phyloP scores from a whole-genome alignment of 305 asterid species.

The Salvia sclarea region DNA sequence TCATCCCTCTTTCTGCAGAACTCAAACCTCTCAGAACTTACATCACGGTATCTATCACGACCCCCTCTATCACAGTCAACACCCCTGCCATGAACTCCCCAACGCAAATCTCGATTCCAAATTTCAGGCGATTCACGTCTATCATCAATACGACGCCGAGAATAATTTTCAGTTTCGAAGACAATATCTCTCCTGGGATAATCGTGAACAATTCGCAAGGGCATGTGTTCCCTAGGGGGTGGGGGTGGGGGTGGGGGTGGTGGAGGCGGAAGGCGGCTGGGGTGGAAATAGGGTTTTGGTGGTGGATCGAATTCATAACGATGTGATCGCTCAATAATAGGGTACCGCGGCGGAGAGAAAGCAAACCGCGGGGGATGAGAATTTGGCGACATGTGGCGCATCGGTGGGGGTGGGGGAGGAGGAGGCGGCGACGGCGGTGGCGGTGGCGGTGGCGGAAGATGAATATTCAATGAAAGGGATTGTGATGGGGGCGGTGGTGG shows the following conservation, averaged over 20 bases:
- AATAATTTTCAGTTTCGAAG: slow-evolving; percentile 35
- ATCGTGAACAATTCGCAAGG: slow-evolving; percentile 32
- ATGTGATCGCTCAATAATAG: slow-evolving; percentile 32
- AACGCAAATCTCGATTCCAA: slow-evolving; percentile 30
- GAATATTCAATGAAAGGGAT: slow-evolving; percentile 30
- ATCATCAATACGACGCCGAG: slow-evolving; percentile 34
- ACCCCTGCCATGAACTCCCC: slow-evolving; percentile 21
- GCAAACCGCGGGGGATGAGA: slow-evolving; percentile 26
- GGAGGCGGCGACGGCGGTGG: slow-evolving; percentile 39
- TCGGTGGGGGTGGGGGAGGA: slow-evolving; percentile 26
- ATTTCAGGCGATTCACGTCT: slow-evolving; percentile 32
- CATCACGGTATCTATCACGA: slow-evolving; percentile 19
- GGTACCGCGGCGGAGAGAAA: slow-evolving; percentile 35
- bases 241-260: slow-evolving; percentile 37
- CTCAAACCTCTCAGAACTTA: slow-evolving; percentile 18
- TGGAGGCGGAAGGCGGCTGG: slow-evolving; percentile 28
- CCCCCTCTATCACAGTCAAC: slow-evolving; percentile 30
- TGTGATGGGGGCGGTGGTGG: slow-evolving; percentile 39
- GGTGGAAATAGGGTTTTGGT: slow-evolving; percentile 38
- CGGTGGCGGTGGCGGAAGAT: slow-evolving; percentile 39
- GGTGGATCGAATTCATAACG: slow-evolving; percentile 38
- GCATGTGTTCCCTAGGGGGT: slow-evolving; percentile 32
- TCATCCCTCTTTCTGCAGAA: slow-evolving; percentile 24
- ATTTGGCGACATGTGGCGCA: slow-evolving; percentile 25
- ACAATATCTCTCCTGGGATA: slow-evolving; percentile 39